Evolutionary conservation across 148 eudicot species (phyloP).

Genomic region (Persicaria tinctoria): DNA sequence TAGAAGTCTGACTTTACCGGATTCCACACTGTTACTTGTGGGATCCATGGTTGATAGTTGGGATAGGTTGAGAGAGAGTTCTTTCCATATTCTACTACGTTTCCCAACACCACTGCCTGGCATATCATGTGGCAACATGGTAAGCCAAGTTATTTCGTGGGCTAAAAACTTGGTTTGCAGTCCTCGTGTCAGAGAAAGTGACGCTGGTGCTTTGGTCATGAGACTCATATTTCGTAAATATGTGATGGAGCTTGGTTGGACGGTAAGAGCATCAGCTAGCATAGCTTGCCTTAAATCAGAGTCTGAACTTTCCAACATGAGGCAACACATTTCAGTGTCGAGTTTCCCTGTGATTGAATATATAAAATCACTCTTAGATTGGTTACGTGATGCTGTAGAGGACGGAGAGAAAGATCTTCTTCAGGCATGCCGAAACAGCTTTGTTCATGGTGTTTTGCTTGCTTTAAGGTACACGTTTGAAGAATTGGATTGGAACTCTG

Average conservation of each 20-base stretch:
- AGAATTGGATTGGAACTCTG: constrained; percentile 88
- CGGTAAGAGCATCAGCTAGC: constrained; percentile 43
- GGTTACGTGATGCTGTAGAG: constrained; percentile 64
- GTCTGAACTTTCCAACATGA: constrained; percentile 27
- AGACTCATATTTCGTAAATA: constrained; percentile 84
- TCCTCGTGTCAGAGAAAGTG: constrained; percentile 99
- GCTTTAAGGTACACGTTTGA: constrained; percentile 88
- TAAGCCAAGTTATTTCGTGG: constrained; percentile 60
- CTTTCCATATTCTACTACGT: constrained; percentile 65
- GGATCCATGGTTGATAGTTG: constrained; percentile 96
- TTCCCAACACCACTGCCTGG: constrained; percentile 95
- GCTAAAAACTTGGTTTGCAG: constrained; percentile 82
- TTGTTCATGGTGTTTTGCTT: constrained; percentile 91
- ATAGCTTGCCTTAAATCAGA: constrained; percentile 29
- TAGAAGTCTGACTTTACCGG: constrained; percentile 64
- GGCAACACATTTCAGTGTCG: constrained; percentile 20
- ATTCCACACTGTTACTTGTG: constrained; percentile 76
- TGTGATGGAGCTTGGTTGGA: constrained; percentile 78
- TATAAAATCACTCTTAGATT: constrained; percentile 70
- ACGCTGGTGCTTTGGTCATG: constrained; percentile 90
- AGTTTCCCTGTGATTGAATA: constrained; percentile 47
- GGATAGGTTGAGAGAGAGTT: constrained; percentile 88
- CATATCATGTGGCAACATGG: constrained; percentile 42
- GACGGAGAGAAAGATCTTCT: constrained; percentile 83
- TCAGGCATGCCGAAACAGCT: constrained; percentile 84